Base-by-base conservation (phyloP, 441 rosid species). In the Hypseocharis bilobata region DNA sequence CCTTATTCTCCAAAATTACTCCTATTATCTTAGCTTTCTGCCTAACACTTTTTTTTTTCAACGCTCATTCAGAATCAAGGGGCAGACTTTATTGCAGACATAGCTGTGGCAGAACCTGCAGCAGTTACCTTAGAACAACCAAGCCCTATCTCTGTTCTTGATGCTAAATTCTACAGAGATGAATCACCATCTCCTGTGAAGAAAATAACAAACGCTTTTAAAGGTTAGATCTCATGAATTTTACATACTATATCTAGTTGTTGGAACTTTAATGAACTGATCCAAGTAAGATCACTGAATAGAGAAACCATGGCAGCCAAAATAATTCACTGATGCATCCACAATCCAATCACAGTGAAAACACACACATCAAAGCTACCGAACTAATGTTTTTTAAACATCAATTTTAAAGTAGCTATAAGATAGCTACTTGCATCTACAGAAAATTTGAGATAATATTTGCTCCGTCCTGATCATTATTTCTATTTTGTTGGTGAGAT, bases 141-240 rank as follows among this genome's bases (percentile, higher is more conserved):
- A 8, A 94, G 99, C 68, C 99, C 96, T 1, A 83, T 91, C 67
- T 89, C 99, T 38, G 91, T 94, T 68, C 96, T 94, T 23, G 96
- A 91, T 79, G 83, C 88, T 68, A 63, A 89, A 72, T 81, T 85
- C 71, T 85, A 79, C 11, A 74, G 77, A 65, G 98, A 91, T 63
- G 98, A 91, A 66, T 77, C 82, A 65, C 93, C 92, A 70, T 89
- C 94, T 26, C 97, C 97, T 3, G 82, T 89, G 73, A 85, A 84
- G 78, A 86, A 82, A 81, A 85, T 75, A 74, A 76, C 94, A 75
- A 73, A 72, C 56, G 77, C 71, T 73, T 83, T 84, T 64, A 81
- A 78, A 81, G 99, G 97, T 89, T 66, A 78, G 71, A 28, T 68
- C 63, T 62, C 20, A 0, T 4, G 4, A 28, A 28, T 20, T 60